Evolutionary conservation across 768 basidiomycete species (phyloP).

Genomic region (Boletellus ananas): DNA sequence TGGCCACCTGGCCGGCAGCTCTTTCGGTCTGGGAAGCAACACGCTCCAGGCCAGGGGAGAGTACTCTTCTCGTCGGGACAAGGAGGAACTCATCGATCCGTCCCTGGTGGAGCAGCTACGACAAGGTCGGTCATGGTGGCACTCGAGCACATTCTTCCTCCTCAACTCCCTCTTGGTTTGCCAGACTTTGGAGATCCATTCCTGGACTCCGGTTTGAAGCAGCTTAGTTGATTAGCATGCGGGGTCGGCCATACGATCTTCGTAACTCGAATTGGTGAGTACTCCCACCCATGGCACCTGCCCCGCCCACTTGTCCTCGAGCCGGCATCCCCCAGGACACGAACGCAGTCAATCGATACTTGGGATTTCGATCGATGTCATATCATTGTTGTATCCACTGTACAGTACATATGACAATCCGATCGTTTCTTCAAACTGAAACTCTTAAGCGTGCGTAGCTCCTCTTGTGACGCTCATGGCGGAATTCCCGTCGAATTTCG

Average conservation of each 20-base stretch:
- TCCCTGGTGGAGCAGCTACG: conserved; percentile 49
- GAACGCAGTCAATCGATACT: background rate
- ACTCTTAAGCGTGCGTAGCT: background rate
- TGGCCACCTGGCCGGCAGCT: conserved; percentile 7
- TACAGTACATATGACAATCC: background rate
- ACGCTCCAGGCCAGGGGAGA: conserved; percentile 32
- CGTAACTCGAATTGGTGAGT: conserved; percentile 8
- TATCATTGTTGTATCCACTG: conserved; percentile 3
- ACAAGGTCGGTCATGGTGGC: conserved; percentile 39
- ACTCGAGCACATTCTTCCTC: background rate
- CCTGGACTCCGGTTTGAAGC: conserved; percentile 34
- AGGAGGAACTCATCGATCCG: conserved; percentile 52
- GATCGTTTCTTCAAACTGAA: background rate
- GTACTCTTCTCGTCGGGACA: conserved; percentile 45
- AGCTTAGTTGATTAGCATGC: conserved; percentile 17
- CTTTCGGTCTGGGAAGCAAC: conserved; percentile 14
- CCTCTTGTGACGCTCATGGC: background rate
- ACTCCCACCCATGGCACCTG: background rate
- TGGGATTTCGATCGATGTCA: background rate
- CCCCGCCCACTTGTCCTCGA: conserved; percentile 4
- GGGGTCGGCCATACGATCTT: no score
- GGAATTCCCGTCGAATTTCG: background rate
- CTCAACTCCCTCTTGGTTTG: background rate
- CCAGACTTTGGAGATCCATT: conserved; percentile 58
- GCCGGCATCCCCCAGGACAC: background rate